These are phyloP conservation scores for Cladophialophora exuberans DNA, from an alignment of 2,329 filamentous ascomycete species.

Conservation along the genomic window DNA sequence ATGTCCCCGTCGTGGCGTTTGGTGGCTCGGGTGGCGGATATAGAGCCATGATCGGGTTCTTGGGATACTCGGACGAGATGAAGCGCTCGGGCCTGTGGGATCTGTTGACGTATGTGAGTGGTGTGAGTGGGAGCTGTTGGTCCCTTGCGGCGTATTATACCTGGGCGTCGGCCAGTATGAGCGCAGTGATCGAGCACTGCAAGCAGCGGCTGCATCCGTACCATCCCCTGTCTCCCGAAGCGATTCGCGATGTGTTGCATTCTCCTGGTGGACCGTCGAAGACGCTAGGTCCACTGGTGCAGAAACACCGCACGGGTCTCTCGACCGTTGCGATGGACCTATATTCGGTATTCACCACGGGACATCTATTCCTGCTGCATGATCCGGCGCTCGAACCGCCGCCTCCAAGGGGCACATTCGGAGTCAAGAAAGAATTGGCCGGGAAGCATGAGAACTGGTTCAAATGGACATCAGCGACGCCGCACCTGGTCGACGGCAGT, in stretches of 20 bases:
- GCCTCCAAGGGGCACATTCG: neutral
- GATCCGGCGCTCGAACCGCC: slow-evolving; percentile 17
- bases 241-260: slow-evolving; percentile 20
- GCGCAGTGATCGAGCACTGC: slow-evolving; percentile 21
- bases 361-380: slow-evolving; percentile 19
- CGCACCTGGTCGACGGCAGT: slow-evolving; percentile 10
- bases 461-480: slow-evolving; percentile 20
- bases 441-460: slow-evolving; percentile 20
- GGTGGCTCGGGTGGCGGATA: slow-evolving; percentile 22
- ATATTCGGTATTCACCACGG: slow-evolving; percentile 25
- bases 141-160: slow-evolving; percentile 25
- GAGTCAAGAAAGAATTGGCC: slow-evolving; percentile 14
- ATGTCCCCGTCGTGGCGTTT: slow-evolving; percentile 25
- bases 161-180: slow-evolving; percentile 19
- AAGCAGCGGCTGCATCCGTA: slow-evolving; percentile 19
- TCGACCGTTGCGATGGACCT: slow-evolving; percentile 26
- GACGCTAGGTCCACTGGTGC: slow-evolving; percentile 21
- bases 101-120: slow-evolving; percentile 20
- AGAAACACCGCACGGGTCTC: slow-evolving; percentile 20
- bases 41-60: slow-evolving; percentile 22
- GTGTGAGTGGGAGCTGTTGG: slow-evolving; percentile 25
- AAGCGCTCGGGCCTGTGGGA: slow-evolving; percentile 23
- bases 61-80: slow-evolving; percentile 24
- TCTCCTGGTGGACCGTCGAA: slow-evolving; percentile 17
- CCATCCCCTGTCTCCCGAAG: slow-evolving; percentile 24